Conservation (phyloP, 257 asterid genomes). For the Cruciata laevipes region DNA sequence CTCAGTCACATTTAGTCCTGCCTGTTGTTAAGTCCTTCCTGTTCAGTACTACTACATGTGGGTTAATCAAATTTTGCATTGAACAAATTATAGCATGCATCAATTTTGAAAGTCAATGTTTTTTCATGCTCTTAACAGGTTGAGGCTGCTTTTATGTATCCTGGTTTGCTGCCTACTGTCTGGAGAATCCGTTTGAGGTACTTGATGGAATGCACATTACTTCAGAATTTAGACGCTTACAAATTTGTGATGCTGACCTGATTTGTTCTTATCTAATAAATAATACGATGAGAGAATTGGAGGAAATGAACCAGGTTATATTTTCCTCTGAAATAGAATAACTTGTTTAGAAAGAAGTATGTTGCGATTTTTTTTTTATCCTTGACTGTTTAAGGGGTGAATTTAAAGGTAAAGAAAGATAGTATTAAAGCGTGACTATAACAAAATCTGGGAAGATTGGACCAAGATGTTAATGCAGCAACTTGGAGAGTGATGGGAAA, state of each 20-base stretch:
- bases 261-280: neutral
- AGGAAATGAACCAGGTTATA: neutral
- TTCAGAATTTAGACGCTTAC: neutral
- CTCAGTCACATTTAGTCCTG: neutral
- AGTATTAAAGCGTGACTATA: neutral
- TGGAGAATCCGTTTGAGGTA: constrained; percentile 86
- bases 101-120: constrained; percentile 2
- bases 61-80: neutral
- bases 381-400: neutral
- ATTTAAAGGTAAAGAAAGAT: neutral
- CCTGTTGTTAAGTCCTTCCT: neutral
- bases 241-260: neutral
- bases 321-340: neutral
- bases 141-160: constrained; percentile 89
- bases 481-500: neutral
- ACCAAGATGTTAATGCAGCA: neutral
- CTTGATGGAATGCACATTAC: constrained; percentile 2
- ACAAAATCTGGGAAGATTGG: neutral
- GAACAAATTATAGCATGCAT: neutral
- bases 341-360: neutral
- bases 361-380: no score
- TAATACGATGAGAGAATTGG: neutral
- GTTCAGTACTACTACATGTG: neutral
- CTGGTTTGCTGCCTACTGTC: constrained; percentile 93
- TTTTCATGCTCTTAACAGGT: constrained; percentile 38